These are phyloP conservation scores for Tympanopsis confertula DNA, from an alignment of 2,329 filamentous ascomycete species.

Conservation along the genomic window DNA sequence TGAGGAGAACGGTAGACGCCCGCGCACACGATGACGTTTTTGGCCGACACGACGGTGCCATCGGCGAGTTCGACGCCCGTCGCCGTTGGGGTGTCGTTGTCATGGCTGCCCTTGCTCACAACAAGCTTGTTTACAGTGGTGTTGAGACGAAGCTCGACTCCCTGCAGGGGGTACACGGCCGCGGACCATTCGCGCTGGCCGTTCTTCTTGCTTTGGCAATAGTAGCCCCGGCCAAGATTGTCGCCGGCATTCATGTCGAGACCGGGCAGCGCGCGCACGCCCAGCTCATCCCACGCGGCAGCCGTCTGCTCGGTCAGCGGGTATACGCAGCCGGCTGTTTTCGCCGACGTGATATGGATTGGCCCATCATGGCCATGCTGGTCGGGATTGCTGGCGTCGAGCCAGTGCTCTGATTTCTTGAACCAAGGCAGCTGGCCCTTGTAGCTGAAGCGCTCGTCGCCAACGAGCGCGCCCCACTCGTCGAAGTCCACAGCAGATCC, in stretches of 20 bases:
- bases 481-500: slow-evolving; percentile 31
- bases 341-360: slow-evolving; percentile 10
- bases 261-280: slow-evolving; percentile 9
- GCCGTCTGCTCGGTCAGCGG: slow-evolving; percentile 15
- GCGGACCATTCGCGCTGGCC: slow-evolving; percentile 14
- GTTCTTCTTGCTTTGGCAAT: slow-evolving; percentile 15
- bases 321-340: slow-evolving; percentile 14
- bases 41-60: slow-evolving; percentile 11
- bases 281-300: slow-evolving; percentile 17
- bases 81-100: slow-evolving; percentile 7
- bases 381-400: slow-evolving; percentile 5
- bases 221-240: slow-evolving; percentile 14
- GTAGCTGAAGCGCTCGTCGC: slow-evolving; percentile 23
- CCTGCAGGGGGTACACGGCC: slow-evolving; percentile 11
- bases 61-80: slow-evolving; percentile 12
- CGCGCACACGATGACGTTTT: slow-evolving; percentile 18
- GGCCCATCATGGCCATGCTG: slow-evolving; percentile 15
- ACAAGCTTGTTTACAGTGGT: slow-evolving; percentile 10
- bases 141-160: slow-evolving; percentile 11
- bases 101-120: slow-evolving; percentile 7
- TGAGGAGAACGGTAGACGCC: slow-evolving; percentile 18
- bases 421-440: slow-evolving; percentile 23
- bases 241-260: slow-evolving; percentile 13
- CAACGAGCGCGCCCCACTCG: slow-evolving; percentile 26
- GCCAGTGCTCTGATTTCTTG: slow-evolving; percentile 13